Evolutionary conservation across 257 asterid genomes (phyloP).

Genomic region (Solanum virginianum): DNA sequence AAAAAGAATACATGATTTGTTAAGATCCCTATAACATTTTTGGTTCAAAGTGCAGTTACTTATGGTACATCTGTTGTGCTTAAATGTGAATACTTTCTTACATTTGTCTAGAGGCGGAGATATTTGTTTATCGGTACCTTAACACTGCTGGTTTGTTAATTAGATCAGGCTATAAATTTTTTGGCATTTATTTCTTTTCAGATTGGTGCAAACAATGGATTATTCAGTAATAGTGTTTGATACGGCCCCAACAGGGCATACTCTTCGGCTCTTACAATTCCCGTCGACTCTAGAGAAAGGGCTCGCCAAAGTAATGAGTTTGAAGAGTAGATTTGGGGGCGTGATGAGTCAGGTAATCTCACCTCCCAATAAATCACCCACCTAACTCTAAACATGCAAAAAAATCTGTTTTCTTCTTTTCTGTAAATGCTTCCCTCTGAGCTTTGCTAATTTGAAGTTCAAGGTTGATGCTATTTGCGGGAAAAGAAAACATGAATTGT

Average conservation of each 20-base stretch:
- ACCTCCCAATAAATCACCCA: neutral
- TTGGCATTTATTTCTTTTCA: conserved; percentile 17
- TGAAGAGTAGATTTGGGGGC: conserved; percentile 91
- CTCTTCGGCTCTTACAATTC: conserved; percentile 90
- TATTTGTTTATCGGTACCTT: neutral
- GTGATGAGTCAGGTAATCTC: conserved; percentile 63
- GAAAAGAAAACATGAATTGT: neutral
- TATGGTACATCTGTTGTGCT: neutral
- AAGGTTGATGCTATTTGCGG: neutral
- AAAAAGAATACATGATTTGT: neutral
- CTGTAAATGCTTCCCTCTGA: neutral
- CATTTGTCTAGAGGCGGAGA: neutral
- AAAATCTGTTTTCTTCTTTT: neutral
- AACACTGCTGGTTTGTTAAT: neutral
- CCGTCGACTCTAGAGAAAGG: conserved; percentile 97
- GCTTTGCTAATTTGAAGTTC: neutral
- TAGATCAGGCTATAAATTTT: neutral
- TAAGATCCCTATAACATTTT: neutral
- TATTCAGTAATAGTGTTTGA: conserved; percentile 90
- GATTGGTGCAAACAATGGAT: conserved; percentile 95
- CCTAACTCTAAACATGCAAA: neutral
- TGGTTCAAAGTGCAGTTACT: neutral
- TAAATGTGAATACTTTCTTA: neutral
- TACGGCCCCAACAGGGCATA: conserved; percentile 99
- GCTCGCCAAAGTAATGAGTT: conserved; percentile 71